Evolutionary conservation across 345 rosid genomes (phyloP).

Genomic region (Eutrema heterophyllum): DNA sequence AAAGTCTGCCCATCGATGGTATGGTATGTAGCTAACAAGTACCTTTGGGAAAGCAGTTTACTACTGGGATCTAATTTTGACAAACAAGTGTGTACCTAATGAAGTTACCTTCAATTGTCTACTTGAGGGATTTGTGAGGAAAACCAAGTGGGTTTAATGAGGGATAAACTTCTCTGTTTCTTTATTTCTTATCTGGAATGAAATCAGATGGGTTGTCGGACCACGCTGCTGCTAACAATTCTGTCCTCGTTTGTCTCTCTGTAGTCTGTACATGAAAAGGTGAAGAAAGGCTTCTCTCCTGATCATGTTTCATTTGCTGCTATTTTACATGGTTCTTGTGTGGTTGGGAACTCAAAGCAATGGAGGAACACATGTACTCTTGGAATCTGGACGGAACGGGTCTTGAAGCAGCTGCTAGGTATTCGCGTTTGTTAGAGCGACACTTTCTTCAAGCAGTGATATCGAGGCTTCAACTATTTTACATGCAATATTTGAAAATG

Average conservation of each 20-base stretch:
- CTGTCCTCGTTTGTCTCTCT: slow-evolving; percentile 55
- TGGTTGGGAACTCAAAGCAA: slow-evolving; percentile 50
- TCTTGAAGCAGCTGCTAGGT: slow-evolving; percentile 47
- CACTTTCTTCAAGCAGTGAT: slow-evolving; percentile 38
- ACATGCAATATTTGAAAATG: slow-evolving; percentile 34
- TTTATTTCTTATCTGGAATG: slow-evolving; percentile 46
- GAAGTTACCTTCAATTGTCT: slow-evolving; percentile 65
- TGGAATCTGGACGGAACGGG: slow-evolving; percentile 41
- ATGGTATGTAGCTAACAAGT: too few relatives aligned
- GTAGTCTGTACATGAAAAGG: slow-evolving; percentile 65
- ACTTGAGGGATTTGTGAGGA: slow-evolving; percentile 57
- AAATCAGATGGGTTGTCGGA: slow-evolving; percentile 56
- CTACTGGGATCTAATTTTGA: too few relatives aligned
- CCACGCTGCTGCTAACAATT: slow-evolving; percentile 56
- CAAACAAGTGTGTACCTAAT: slow-evolving; percentile 62
- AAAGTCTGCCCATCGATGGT: too few relatives aligned
- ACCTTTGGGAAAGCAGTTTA: too few relatives aligned
- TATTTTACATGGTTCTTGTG: slow-evolving; percentile 60
- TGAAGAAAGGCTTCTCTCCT: slow-evolving; percentile 51
- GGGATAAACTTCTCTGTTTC: slow-evolving; percentile 39
- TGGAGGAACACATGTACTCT: slow-evolving; percentile 43
- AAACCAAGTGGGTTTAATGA: slow-evolving; percentile 21
- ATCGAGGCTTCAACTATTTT: slow-evolving; percentile 51
- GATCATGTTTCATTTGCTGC: slow-evolving; percentile 59
- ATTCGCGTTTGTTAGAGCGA: slow-evolving; percentile 37